Percentiles rank a stretch among this genome's conserved stretches.
Evolutionary conservation across 352 stramenopile species (phyloP).

Genomic region (Phytophthora cryptogea): DNA sequence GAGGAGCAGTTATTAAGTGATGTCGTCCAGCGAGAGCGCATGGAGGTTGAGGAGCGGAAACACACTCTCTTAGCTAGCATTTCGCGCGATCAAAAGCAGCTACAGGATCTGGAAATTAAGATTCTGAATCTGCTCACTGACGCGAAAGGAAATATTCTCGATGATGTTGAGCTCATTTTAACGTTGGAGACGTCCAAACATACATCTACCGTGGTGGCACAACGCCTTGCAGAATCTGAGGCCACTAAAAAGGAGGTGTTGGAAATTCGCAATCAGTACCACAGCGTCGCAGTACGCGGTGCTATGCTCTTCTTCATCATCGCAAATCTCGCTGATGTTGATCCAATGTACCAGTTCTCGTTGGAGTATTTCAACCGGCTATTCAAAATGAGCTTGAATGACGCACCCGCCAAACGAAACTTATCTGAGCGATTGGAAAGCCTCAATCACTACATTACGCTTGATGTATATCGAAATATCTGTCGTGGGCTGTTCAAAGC

Average conservation of each 20-base stretch:
- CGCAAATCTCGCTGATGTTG: conserved; percentile 54
- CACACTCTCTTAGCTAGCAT: conserved; percentile 88
- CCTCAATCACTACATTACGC: conserved; percentile 50
- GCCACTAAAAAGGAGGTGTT: conserved; percentile 64
- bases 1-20: conserved; percentile 90
- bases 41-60: conserved; percentile 89
- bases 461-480: conserved; percentile 74
- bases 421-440: conserved; percentile 45
- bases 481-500: conserved; percentile 69
- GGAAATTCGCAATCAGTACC: conserved; percentile 69
- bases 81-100: conserved; percentile 84
- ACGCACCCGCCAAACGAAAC: conserved; percentile 28
- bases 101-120: conserved; percentile 92
- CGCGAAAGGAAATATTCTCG: conserved; percentile 89
- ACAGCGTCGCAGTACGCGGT: conserved; percentile 51
- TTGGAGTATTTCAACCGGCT: conserved; percentile 72
- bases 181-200: conserved; percentile 69
- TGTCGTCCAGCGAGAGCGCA: conserved; percentile 85
- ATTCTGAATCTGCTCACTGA: conserved; percentile 89
- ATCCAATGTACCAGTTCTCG: conserved; percentile 85
- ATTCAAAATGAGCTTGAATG: conserved; percentile 64
- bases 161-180: conserved; percentile 87
- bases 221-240: conserved; percentile 61
- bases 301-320: conserved; percentile 79
- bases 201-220: conserved; percentile 60